Percentiles rank a stretch among this genome's conserved stretches.
phyloP scores from a whole-genome alignment of 768 basidiomycete genomes.

The Agaricus bisporus region DNA sequence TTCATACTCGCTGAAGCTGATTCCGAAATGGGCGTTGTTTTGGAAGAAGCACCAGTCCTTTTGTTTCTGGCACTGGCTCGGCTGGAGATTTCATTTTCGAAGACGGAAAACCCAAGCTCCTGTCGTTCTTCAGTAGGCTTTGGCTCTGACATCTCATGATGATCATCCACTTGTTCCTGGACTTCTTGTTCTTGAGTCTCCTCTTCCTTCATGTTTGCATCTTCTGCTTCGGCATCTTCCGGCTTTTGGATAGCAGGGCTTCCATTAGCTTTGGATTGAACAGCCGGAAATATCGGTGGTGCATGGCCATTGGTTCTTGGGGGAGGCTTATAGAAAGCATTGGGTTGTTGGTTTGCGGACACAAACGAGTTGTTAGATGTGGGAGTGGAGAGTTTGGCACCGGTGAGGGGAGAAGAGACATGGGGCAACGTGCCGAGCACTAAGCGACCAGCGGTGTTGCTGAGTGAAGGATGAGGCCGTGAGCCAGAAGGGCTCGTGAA shows the following conservation, averaged over 20 bases:
- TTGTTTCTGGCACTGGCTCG: constrained; percentile 1
- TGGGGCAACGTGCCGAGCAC: constrained; percentile 15
- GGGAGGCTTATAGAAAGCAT: constrained; percentile 54
- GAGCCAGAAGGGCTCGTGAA: constrained; percentile 6
- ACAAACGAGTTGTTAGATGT: constrained; percentile 27
- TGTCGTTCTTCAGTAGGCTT: constrained; percentile 14
- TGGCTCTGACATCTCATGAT: constrained; percentile 8
- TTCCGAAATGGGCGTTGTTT: constrained; percentile 16
- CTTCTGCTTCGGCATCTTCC: constrained; percentile 13
- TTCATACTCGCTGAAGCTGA: constrained; percentile 15
- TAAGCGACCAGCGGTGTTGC: constrained; percentile 22
- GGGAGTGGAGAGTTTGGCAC: constrained; percentile 20
- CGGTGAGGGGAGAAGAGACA: constrained; percentile 24
- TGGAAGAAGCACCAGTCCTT: neutral
- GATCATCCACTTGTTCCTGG: constrained; percentile 15
- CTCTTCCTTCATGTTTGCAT: constrained; percentile 16
- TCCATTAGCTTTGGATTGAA: constrained; percentile 11
- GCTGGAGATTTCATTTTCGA: constrained; percentile 11
- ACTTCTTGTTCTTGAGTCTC: constrained; percentile 15
- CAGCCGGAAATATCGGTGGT: constrained; percentile 24
- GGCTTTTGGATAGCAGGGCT: neutral
- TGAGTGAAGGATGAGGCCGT: constrained; percentile 16
- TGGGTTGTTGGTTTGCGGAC: constrained; percentile 47
- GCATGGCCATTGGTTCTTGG: constrained; percentile 33
- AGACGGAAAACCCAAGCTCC: constrained; percentile 24